Base-by-base conservation (phyloP, 208 protist genomes). In the Borovskyia barvae region DNA sequence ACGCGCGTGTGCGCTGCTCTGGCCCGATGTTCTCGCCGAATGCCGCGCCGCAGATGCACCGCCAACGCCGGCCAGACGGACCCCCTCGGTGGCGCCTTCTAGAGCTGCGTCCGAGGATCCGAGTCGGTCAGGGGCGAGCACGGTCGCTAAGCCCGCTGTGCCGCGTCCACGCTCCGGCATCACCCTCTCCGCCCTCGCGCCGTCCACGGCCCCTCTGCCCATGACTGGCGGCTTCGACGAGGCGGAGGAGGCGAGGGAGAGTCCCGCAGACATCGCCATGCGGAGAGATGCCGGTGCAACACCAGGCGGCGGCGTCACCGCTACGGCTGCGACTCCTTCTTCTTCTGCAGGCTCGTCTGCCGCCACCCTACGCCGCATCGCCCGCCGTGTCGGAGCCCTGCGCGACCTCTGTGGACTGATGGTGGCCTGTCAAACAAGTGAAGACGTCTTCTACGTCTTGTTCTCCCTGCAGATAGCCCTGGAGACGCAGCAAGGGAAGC, bases 381-480 rank as follows among this genome's bases (percentile, higher is more conserved):
- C 58, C 5, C 66, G 58, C 6, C 64, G 66, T 29, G 66, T 77
- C 5, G 59, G 65, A n/a, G 67, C 66, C 9, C 47, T 92, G 46
- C 80, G 77, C 17, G 78, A 87, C 46, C 20, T 85, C 5, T 79
- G 85, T 30, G 72, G 65, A 25, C 26, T 88, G 14, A 51, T 85
- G 35, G 67, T 84, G 24, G 36, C 49, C 42, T 87, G 72, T 35
- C 59, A 58, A 6, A 82, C 72, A 2, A 63, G 70, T 36, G 57
- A 80, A 19, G 77, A 90, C 41, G 57, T 90, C 0, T 53, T 90
- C 25, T 80, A 77, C 61, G 30, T 85, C 3, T 9, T 86, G 12
- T 64, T 58, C 25, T 59, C 65, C 0, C 26, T 90, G 3, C 22
- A 62, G 25, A 5, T 35, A n/a, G 74, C 80, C 0, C 51, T 84